Evolutionary conservation across 1,284 basidiomycete genomes (phyloP).

Genomic region (Ganoderma meredithae): DNA sequence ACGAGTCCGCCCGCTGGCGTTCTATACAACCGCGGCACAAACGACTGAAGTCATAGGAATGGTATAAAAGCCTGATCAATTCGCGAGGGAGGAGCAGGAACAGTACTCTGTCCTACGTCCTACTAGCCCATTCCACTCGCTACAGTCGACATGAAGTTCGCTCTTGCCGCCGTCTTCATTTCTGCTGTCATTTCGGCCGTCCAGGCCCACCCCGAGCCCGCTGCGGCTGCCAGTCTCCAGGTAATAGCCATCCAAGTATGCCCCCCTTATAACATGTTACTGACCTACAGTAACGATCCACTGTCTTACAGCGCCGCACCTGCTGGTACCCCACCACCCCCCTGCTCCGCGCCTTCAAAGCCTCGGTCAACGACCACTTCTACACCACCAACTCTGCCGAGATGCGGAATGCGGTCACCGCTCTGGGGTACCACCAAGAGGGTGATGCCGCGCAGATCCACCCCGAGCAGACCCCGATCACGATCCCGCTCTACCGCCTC

Average conservation of each 20-base stretch:
- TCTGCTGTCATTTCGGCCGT: constrained; percentile 1
- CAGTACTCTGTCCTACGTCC: neutral
- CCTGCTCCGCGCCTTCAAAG: constrained; percentile 23
- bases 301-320: neutral
- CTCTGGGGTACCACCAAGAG: constrained; percentile 22
- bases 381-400: constrained; percentile 26
- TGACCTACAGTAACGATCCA: neutral
- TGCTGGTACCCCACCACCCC: constrained; percentile 20
- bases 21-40: too few species aligned
- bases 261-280: neutral
- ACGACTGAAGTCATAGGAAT: too few species aligned
- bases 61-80: neutral
- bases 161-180: constrained; percentile 8
- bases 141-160: constrained; percentile 12
- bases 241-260: neutral
- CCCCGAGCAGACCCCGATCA: constrained; percentile 12
- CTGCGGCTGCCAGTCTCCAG: constrained; percentile 5
- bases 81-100: neutral
- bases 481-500: constrained; percentile 24
- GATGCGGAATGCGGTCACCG: constrained; percentile 19
- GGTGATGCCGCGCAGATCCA: too few species aligned
- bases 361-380: constrained; percentile 25
- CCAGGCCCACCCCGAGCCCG: constrained; percentile 19
- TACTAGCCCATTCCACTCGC: neutral
- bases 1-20: neutral